Evolutionary conservation across 257 asterid genomes (phyloP).

Genomic region (Fraxinus americana): DNA sequence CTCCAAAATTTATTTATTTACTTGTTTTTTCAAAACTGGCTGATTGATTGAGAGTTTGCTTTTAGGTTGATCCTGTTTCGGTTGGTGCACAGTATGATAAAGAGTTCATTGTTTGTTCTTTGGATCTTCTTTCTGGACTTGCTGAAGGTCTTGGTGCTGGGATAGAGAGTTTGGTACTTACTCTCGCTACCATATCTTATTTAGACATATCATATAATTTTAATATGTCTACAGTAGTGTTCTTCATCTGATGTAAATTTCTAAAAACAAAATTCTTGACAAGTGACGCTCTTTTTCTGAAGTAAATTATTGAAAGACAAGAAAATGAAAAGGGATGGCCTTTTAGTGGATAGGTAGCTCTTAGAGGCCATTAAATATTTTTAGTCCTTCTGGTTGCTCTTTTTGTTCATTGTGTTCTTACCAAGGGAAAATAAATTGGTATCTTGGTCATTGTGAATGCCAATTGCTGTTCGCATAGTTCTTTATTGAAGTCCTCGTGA

Average conservation of each 20-base stretch:
- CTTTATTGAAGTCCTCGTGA: background rate
- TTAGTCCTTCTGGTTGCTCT: background rate
- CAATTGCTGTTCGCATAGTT: background rate
- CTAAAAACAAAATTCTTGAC: conserved; percentile 8
- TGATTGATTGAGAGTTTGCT: conserved; percentile 28
- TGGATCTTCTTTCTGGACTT: conserved; percentile 99
- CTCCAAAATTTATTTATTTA: background rate
- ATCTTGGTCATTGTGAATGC: background rate
- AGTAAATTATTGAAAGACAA: too few species aligned
- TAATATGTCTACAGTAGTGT: conserved; percentile 4
- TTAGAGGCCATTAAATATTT: conserved; percentile 10
- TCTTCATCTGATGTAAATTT: conserved; percentile 10
- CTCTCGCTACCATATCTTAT: conserved; percentile 23
- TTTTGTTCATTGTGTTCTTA: conserved; percentile 7
- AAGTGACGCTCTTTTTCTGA: too few species aligned
- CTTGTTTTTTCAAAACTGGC: conserved; percentile 10
- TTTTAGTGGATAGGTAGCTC: conserved; percentile 1
- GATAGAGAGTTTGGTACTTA: conserved; percentile 88
- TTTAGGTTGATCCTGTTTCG: conserved; percentile 83
- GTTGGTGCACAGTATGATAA: conserved; percentile 86
- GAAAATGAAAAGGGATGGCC: background rate
- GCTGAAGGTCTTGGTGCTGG: conserved; percentile 98
- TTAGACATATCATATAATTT: conserved; percentile 5
- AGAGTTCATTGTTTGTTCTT: conserved; percentile 88
- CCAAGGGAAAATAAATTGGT: background rate